Evolutionary conservation across 305 asterid species (phyloP), one percentile per base, ranked within the genome.

Genomic region (Rubia tinctorum): DNA sequence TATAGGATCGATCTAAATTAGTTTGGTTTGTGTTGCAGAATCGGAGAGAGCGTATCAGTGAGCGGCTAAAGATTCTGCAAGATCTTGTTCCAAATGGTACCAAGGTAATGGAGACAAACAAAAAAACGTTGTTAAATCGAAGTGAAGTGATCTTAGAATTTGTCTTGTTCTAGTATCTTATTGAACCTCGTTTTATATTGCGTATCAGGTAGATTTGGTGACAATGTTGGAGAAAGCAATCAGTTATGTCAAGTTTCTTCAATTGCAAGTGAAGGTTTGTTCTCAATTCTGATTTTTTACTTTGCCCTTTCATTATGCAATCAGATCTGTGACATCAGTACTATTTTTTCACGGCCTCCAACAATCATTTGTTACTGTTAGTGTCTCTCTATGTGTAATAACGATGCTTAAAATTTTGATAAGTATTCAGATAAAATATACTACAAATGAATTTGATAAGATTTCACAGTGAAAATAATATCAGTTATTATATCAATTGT

Each of bases 201-300:
- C 20, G 58, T 30, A 75, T 22, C 78, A 92, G 98, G 98, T 93
- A 83, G 98, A 93, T 89, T 86, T 93, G 85, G 98, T 93, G n/a
- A 91, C 98, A 58, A 93, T 91, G 98, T 79, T 93, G 73, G 98
- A 93, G 80, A 93, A 93, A 62, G 97, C 98, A 69, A 93, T 89
- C 39, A 74, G 93, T 71, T 93, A 93, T 71, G 98, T 93, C 76
- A 90, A 93, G 83, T 93, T 93, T 87, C 97, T 93, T 43, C 98
- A 93, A 69, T 73, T 93, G 80, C 98, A 93, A 91, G 97, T 93
- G 85, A 93, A 88, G 95, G 97, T 90, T 18, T 80, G 76, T 9
- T 23, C 59, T 18, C 61, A 27, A 18, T 25, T 53, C 18, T 15
- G 25, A 58, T 34, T 63, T 37, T 2, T 20, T 9, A 20, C 67